These are phyloP conservation scores for Chenopodium formosanum DNA, from an alignment of 148 eudicot species.

Conservation along the genomic window DNA sequence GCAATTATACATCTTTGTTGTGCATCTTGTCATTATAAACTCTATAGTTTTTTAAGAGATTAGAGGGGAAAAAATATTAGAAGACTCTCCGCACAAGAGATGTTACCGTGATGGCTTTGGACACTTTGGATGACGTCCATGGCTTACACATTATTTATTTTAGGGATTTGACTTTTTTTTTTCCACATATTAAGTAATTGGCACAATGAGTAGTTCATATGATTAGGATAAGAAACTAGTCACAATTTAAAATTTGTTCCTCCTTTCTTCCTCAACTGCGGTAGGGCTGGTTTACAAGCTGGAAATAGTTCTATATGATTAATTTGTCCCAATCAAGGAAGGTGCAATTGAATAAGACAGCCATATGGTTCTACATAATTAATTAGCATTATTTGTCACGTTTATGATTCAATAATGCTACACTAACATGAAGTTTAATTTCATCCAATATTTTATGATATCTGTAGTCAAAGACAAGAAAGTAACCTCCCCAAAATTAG, in stretches of 20 bases:
- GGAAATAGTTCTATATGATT: neutral
- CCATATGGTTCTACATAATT: neutral
- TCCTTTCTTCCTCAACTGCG: neutral
- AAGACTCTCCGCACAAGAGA: too few relatives aligned
- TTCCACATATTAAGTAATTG: neutral
- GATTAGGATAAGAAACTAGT: neutral
- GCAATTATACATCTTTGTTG: neutral
- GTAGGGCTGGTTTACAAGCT: slow-evolving; percentile 16
- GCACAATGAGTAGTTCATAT: neutral
- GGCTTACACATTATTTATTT: neutral
- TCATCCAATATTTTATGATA: neutral
- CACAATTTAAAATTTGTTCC: neutral
- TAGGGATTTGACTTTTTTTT: neutral
- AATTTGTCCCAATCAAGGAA: slow-evolving; percentile 7
- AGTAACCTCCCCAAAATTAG: too few relatives aligned
- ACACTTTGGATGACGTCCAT: neutral
- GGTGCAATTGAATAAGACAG: slow-evolving; percentile 22
- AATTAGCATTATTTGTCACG: slow-evolving; percentile 19
- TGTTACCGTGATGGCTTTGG: too few relatives aligned
- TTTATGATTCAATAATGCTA: slow-evolving; percentile 5
- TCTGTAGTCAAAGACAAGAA: neutral
- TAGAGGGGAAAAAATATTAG: too few relatives aligned
- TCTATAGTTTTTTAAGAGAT: too few relatives aligned
- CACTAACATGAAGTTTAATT: neutral
- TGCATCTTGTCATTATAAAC: neutral